Conservation (phyloP, 805 yeast species). For the Jamesozyma piceae region DNA sequence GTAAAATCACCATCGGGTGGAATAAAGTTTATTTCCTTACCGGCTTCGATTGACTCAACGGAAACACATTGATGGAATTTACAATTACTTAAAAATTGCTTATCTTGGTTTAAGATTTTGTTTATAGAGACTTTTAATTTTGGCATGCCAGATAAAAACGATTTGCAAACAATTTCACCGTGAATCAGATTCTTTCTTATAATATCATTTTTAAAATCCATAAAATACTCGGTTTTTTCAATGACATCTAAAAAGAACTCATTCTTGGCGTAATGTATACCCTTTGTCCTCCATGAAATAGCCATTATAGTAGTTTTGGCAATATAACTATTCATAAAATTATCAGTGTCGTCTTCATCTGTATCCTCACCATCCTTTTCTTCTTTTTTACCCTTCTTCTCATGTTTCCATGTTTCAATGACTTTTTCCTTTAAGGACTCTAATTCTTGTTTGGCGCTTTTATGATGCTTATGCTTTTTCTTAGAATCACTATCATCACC, state of each 20-base stretch:
- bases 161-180: slow-evolving; percentile 66
- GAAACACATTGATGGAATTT: slow-evolving; percentile 87
- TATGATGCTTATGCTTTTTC: slow-evolving; percentile 2
- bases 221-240: slow-evolving; percentile 61
- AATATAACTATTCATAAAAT: slow-evolving; percentile 57
- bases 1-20: slow-evolving; percentile 89
- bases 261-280: slow-evolving; percentile 77
- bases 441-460: slow-evolving; percentile 5
- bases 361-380: slow-evolving; percentile 1
- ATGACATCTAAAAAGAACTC: slow-evolving; percentile 83
- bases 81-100: slow-evolving; percentile 48
- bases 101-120: slow-evolving; percentile 42
- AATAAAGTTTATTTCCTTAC: slow-evolving; percentile 53
- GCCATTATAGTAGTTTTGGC: slow-evolving; percentile 69
- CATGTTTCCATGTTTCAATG: slow-evolving; percentile 4
- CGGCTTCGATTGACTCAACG: slow-evolving; percentile 49
- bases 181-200: slow-evolving; percentile 57
- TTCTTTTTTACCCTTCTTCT: slow-evolving; percentile 1
- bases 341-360: slow-evolving; percentile 9
- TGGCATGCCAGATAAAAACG: slow-evolving; percentile 89
- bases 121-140: slow-evolving; percentile 65
- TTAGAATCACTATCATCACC: slow-evolving; percentile 4
- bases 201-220: slow-evolving; percentile 49
- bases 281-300: slow-evolving; percentile 88
- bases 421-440: slow-evolving; percentile 7